Evolutionary conservation across 495 filamentous ascomycete species (phyloP).

Genomic region (Daldinia childiae): DNA sequence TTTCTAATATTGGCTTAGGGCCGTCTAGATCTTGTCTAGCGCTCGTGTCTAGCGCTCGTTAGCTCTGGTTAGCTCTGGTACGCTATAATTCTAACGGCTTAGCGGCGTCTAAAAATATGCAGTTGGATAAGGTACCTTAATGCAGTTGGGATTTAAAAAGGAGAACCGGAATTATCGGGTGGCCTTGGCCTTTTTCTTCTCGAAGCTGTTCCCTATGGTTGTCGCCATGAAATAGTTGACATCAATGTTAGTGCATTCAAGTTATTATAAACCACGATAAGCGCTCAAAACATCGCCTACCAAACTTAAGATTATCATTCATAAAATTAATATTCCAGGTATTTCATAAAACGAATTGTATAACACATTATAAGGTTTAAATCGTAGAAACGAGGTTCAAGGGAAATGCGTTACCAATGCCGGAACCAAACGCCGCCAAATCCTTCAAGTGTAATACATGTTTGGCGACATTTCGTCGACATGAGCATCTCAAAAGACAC

Average conservation of each 20-base stretch:
- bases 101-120: background rate
- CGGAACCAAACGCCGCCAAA: background rate
- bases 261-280: background rate
- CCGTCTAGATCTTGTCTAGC: too few species aligned
- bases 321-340: background rate
- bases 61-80: too few species aligned
- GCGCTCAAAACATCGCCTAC: background rate
- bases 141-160: background rate
- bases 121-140: too few species aligned
- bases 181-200: background rate
- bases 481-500: background rate
- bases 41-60: too few species aligned
- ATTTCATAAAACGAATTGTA: background rate
- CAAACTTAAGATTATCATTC: background rate
- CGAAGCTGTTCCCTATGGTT: background rate
- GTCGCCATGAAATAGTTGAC: background rate
- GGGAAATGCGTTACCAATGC: background rate
- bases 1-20: too few species aligned
- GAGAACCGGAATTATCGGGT: background rate
- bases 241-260: background rate
- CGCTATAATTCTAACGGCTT: too few species aligned
- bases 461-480: background rate
- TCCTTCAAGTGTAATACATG: background rate
- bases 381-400: background rate
- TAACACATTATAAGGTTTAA: background rate